These are phyloP conservation scores for Balakata baccata DNA, from an alignment of 345 rosid genomes.

Conservation along the genomic window DNA sequence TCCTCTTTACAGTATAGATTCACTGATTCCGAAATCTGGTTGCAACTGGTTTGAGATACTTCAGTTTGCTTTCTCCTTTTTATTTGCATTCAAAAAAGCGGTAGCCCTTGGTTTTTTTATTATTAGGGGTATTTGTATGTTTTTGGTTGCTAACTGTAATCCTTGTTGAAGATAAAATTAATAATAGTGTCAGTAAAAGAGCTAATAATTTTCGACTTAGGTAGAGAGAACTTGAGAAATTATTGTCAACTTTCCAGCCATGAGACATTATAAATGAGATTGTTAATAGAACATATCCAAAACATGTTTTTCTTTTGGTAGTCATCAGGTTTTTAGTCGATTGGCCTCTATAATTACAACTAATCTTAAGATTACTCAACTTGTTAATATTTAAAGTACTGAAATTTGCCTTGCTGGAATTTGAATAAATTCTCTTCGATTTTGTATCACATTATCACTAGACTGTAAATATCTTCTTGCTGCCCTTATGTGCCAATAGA, in stretches of 20 bases:
- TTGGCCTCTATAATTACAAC: not conserved
- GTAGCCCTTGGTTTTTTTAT: too few species aligned
- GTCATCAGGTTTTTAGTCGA: not conserved
- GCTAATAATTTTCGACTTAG: not conserved
- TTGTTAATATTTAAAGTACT: not conserved
- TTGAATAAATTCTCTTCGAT: not conserved
- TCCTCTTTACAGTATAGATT: not conserved
- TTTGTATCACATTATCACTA: not conserved
- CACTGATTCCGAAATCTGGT: not conserved
- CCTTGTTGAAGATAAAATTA: too few species aligned
- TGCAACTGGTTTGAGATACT: not conserved
- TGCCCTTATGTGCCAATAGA: not conserved
- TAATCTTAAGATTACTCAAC: not conserved
- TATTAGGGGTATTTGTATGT: too few species aligned
- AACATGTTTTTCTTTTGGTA: not conserved
- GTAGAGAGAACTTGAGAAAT: not conserved
- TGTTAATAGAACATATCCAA: not conserved
- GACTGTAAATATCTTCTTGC: not conserved
- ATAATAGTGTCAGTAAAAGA: not conserved
- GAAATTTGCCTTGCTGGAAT: not conserved
- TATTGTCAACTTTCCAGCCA: not conserved
- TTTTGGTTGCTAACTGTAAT: too few species aligned
- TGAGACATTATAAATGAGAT: too few species aligned
- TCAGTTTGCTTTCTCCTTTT: too few species aligned
- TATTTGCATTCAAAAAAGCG: too few species aligned